phyloP scores from a whole-genome alignment of 306 rosid species.

The Vigna angularis region DNA sequence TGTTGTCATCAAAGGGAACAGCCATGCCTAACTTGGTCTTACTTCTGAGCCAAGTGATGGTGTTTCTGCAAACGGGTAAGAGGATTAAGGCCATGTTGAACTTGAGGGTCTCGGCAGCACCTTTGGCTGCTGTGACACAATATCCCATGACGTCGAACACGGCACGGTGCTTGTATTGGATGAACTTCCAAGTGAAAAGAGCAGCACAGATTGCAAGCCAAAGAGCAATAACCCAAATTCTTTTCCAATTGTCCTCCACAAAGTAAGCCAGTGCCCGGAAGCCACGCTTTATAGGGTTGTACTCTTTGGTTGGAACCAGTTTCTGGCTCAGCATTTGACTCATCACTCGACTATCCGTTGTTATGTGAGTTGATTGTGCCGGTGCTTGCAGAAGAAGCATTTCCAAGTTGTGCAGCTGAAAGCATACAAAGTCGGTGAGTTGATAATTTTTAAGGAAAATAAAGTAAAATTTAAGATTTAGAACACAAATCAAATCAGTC shows the following conservation, averaged over 20 bases:
- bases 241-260: slow-evolving; percentile 79
- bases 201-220: slow-evolving; percentile 76
- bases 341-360: slow-evolving; percentile 61
- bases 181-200: slow-evolving; percentile 83
- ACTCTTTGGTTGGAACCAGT: slow-evolving; percentile 75
- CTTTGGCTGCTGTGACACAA: slow-evolving; percentile 81
- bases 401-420: slow-evolving; percentile 84
- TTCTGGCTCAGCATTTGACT: slow-evolving; percentile 85
- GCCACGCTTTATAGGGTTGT: slow-evolving; percentile 71
- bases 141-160: slow-evolving; percentile 85
- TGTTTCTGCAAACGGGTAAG: slow-evolving; percentile 83
- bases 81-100: slow-evolving; percentile 91
- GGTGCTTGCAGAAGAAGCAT: slow-evolving; percentile 86
- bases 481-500: no score
- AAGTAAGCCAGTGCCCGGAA: slow-evolving; percentile 59
- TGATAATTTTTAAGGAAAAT: no score
- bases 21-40: slow-evolving; percentile 69
- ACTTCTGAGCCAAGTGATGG: slow-evolving; percentile 88
- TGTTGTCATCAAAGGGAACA: slow-evolving; percentile 86
- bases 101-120: slow-evolving; percentile 89
- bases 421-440: no score
- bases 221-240: slow-evolving; percentile 70
- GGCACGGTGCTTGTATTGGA: slow-evolving; percentile 71
- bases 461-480: no score
- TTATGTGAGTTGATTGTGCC: slow-evolving; percentile 61